Evolutionary conservation across 2,329 filamentous ascomycete genomes (phyloP), one percentile per base, ranked within the genome.

Genomic region (Neobulgaria alba): DNA sequence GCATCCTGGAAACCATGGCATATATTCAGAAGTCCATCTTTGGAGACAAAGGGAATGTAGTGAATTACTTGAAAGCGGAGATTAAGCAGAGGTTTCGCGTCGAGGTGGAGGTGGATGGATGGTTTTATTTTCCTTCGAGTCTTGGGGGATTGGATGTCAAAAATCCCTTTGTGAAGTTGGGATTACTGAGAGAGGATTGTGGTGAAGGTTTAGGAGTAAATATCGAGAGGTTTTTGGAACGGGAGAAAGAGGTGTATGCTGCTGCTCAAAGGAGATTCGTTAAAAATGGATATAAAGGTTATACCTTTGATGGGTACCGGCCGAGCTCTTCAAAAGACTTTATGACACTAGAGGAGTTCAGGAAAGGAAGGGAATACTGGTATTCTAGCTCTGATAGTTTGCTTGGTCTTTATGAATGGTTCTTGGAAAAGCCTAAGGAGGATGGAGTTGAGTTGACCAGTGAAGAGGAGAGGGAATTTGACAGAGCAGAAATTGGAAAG

Each of bases 11-110:
- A 3, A 72, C 71, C 0, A 65, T 76, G 38, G 63, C 63, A 29
- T 63, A 66, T 23, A 75, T 78, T 36, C 73, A 78, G 50, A 58
- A 58, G 15, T 57, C 61, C 2, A 54, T 78, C 2, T 77, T 78
- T 52, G 23, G 23, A 7, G 54, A 58, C 3, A 52, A 60, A 4
- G 47, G 43, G 15, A 68, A 64, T 10, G 66, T 73, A 7, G 66
- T 65, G 3, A 61, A 65, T 33, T 64, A 69, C 49, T 64, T 75
- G 9, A 69, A 72, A 40, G 56, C 61, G 3, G 63, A 65, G 9
- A 70, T 79, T 20, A 52, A 63, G 14, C 53, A 68, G 5, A 66
- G 69, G 1, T 80, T 79, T 50, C 57, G 60, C 2, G 59, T 61
- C 4, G 29, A 41, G 2, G 45, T 62, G 29, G 52, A 68, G n/a